Conservation (phyloP, 441 rosid genomes). For the Gossypium davidsonii region DNA sequence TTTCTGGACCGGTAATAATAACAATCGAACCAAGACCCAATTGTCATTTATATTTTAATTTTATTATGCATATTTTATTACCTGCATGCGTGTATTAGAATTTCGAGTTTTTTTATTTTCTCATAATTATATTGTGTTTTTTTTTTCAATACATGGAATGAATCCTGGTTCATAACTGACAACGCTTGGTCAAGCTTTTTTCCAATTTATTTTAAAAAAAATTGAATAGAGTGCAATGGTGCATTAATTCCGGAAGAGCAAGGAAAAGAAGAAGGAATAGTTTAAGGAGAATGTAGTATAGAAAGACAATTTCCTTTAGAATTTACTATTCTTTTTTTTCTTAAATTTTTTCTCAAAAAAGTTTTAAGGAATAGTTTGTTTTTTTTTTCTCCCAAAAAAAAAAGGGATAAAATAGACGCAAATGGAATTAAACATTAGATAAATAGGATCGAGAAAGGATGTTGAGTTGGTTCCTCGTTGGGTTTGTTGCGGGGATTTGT, state of each 20-base stretch:
- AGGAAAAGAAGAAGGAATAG: not conserved
- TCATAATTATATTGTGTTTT: not conserved
- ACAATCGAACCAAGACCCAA: too few relatives aligned
- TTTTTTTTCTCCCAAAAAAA: not conserved
- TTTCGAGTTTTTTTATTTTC: too few relatives aligned
- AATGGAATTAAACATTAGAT: not conserved
- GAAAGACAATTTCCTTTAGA: not conserved
- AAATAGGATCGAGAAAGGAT: not conserved
- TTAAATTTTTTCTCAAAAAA: not conserved
- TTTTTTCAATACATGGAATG: not conserved
- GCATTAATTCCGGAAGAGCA: not conserved
- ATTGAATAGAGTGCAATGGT: not conserved
- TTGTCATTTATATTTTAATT: too few relatives aligned
- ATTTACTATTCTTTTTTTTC: not conserved
- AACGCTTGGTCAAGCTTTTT: not conserved
- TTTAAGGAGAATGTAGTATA: not conserved
- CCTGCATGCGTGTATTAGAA: too few relatives aligned
- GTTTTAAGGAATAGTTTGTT: too few relatives aligned
- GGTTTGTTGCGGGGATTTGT: slow-evolving; percentile 42
- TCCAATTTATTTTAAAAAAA: too few relatives aligned
- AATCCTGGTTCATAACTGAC: not conserved
- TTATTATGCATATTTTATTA: too few relatives aligned
- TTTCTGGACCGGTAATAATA: too few relatives aligned
- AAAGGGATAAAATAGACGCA: not conserved
- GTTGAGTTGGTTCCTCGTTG: slow-evolving; percentile 35